Conservation (phyloP, 2,329 filamentous ascomycete species). For the Cercospora janseana region DNA sequence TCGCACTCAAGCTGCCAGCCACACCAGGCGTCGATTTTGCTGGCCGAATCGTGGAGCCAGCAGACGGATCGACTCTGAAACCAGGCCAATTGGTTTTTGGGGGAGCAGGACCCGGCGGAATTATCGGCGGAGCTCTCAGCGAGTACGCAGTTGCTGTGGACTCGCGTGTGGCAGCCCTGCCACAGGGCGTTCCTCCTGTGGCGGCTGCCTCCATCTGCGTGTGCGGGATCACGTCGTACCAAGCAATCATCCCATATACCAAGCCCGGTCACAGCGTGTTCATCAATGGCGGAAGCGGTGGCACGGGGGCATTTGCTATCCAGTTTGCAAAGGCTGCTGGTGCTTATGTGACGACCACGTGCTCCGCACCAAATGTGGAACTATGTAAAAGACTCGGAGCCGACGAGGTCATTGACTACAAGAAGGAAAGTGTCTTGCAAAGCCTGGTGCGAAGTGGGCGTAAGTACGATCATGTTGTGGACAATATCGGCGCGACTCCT, state of each 20-base stretch:
- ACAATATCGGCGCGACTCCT: conserved; percentile 55
- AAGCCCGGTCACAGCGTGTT: conserved; percentile 54
- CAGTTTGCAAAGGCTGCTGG: conserved; percentile 63
- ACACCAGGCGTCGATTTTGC: conserved; percentile 54
- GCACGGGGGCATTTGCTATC: conserved; percentile 59
- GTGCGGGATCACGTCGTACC: conserved; percentile 42
- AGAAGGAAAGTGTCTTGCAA: conserved; percentile 48
- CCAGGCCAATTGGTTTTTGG: conserved; percentile 45
- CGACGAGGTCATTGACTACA: conserved; percentile 63
- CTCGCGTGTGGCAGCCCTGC: conserved; percentile 42
- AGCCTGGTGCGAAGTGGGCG: conserved; percentile 49
- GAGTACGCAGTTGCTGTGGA: conserved; percentile 42
- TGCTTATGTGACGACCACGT: conserved; percentile 59
- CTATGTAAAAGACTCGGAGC: conserved; percentile 60
- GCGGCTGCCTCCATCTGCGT: conserved; percentile 37
- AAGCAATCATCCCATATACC: conserved; percentile 39
- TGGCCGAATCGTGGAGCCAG: conserved; percentile 49
- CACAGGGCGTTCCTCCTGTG: conserved; percentile 44
- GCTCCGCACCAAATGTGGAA: conserved; percentile 57
- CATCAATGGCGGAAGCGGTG: conserved; percentile 65
- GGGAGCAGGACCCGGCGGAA: conserved; percentile 34
- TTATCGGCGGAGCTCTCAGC: conserved; percentile 38
- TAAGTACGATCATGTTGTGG: conserved; percentile 53
- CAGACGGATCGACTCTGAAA: conserved; percentile 33
- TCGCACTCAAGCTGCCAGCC: conserved; percentile 43